phyloP scores from a whole-genome alignment of 257 asterid species.

The Capsicum rhomboideum region DNA sequence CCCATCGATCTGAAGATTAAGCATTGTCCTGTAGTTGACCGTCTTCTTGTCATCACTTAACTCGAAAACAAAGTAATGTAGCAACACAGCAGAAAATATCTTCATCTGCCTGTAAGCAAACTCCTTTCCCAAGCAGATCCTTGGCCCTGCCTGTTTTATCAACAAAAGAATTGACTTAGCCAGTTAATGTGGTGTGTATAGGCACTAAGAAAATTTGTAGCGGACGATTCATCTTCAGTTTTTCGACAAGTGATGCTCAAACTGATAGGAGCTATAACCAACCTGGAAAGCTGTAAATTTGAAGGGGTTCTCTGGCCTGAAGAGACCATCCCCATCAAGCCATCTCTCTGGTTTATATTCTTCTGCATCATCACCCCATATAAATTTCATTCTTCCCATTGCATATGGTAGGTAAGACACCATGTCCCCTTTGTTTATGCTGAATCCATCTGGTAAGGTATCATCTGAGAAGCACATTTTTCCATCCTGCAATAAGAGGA shows the following conservation, averaged over 20 bases:
- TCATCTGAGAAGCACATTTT: slow-evolving; percentile 40
- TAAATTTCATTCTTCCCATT: slow-evolving; percentile 56
- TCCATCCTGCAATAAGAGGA: slow-evolving; percentile 26
- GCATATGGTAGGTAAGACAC: slow-evolving; percentile 47
- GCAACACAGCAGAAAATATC: slow-evolving; percentile 34
- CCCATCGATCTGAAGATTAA: slow-evolving; percentile 50
- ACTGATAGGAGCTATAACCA: background rate
- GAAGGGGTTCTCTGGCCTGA: slow-evolving; percentile 43
- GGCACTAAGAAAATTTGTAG: background rate
- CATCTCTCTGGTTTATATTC: slow-evolving; percentile 51
- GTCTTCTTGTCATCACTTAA: slow-evolving; percentile 23
- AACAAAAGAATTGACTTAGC: background rate
- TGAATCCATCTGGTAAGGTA: slow-evolving; percentile 44
- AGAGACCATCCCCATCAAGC: slow-evolving; percentile 38
- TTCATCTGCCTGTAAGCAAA: slow-evolving; percentile 58
- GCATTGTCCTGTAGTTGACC: slow-evolving; percentile 45
- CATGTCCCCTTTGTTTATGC: slow-evolving; percentile 49
- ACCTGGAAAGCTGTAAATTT: slow-evolving; percentile 60
- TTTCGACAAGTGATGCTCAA: too few relatives aligned
- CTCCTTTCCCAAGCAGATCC: slow-evolving; percentile 52
- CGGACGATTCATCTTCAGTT: too few relatives aligned
- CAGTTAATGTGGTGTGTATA: background rate
- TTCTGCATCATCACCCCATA: slow-evolving; percentile 61
- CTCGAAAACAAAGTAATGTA: slow-evolving; percentile 28
- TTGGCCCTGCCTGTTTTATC: slow-evolving; percentile 45